phyloP scores from a whole-genome alignment of 441 rosid species.

The Bocquillonia castaneifolia region DNA sequence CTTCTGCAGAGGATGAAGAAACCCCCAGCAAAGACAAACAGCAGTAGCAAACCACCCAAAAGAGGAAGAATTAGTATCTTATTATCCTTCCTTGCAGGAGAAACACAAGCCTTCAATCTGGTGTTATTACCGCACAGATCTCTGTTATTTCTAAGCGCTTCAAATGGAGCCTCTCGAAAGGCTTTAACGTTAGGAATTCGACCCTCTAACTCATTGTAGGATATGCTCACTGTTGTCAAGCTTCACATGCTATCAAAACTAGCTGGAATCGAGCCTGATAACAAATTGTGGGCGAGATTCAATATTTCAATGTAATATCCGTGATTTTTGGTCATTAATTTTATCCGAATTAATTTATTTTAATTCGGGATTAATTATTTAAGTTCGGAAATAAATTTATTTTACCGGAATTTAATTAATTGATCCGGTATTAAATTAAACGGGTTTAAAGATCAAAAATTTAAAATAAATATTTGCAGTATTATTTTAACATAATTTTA shows the following conservation, averaged over 20 bases:
- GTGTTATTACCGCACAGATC: not conserved
- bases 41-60: not conserved
- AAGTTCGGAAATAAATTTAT: too few species aligned
- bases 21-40: not conserved
- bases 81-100: not conserved
- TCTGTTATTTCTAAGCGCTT: not conserved
- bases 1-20: not conserved
- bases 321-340: too few species aligned
- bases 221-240: not conserved
- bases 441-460: too few species aligned
- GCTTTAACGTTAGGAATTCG: not conserved
- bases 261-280: slow-evolving; percentile 8
- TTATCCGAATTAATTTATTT: too few species aligned
- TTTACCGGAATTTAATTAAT: too few species aligned
- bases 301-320: not conserved
- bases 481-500: too few species aligned
- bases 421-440: too few species aligned
- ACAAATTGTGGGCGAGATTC: not conserved
- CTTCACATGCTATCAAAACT: not conserved
- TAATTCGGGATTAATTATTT: too few species aligned
- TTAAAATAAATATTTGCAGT: too few species aligned
- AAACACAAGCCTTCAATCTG: not conserved
- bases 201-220: not conserved
- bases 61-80: not conserved
- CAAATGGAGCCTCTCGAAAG: not conserved